Conservation (phyloP, 148 eudicot genomes). For the Camellia granthamiana region DNA sequence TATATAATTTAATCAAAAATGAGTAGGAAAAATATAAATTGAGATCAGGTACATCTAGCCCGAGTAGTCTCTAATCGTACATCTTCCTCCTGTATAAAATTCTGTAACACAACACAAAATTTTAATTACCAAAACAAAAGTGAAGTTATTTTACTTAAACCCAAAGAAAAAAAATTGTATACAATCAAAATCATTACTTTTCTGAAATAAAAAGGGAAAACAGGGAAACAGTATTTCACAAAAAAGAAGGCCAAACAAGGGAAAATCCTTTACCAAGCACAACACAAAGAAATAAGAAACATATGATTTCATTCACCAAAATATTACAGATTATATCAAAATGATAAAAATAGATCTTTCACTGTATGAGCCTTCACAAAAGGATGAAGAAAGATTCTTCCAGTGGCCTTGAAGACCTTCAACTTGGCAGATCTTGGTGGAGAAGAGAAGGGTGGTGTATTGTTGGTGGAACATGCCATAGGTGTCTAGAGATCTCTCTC, state of each 20-base stretch:
- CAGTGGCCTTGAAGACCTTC: neutral
- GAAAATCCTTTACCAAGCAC: neutral
- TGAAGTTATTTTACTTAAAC: neutral
- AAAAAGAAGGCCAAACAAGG: neutral
- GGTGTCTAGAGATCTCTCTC: too few species aligned
- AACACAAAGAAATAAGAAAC: neutral
- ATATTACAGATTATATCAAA: neutral
- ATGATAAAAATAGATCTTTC: neutral
- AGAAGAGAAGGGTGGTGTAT: neutral
- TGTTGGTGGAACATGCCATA: neutral
- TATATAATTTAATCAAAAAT: neutral
- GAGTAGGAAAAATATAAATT: neutral
- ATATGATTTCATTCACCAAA: neutral
- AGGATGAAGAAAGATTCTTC: too few species aligned
- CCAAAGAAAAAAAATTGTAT: neutral
- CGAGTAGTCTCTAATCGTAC: conserved; percentile 57
- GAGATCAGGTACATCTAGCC: conserved; percentile 57
- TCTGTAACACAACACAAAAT: conserved; percentile 36
- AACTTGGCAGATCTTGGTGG: neutral
- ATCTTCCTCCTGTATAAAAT: conserved; percentile 51
- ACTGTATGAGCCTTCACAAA: neutral
- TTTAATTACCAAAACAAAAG: neutral
- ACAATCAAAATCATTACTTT: neutral
- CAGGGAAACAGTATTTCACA: neutral
- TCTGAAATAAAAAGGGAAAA: neutral